Evolutionary conservation across 2,329 filamentous ascomycete species (phyloP).

Genomic region (Camillea tinctor): DNA sequence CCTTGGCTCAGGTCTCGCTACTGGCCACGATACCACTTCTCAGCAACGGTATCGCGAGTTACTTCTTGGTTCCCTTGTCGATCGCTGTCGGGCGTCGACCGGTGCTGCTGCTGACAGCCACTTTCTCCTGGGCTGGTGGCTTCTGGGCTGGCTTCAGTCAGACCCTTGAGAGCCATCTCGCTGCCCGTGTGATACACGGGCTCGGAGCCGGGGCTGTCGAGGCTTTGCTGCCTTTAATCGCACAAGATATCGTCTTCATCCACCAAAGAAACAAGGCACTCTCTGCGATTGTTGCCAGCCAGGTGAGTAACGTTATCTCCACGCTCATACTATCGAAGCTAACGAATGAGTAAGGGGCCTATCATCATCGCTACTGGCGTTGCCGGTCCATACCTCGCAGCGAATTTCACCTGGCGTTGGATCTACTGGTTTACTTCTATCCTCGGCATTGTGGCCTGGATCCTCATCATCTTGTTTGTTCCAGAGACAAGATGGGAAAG

Average conservation of each 20-base stretch:
- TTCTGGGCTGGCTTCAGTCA: slow-evolving; percentile 36
- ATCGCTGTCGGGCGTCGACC: slow-evolving; percentile 37
- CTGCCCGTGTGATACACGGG: slow-evolving; percentile 35
- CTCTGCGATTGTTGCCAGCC: slow-evolving; percentile 29
- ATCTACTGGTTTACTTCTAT: slow-evolving; percentile 36
- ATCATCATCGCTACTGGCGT: slow-evolving; percentile 1
- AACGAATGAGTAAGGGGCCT: neutral
- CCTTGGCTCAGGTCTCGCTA: slow-evolving; percentile 31
- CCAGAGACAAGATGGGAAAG: slow-evolving; percentile 37
- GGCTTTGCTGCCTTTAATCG: slow-evolving; percentile 37
- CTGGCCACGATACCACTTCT: slow-evolving; percentile 36
- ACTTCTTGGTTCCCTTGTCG: slow-evolving; percentile 39
- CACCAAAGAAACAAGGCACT: slow-evolving; percentile 38
- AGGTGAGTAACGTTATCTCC: slow-evolving; percentile 7
- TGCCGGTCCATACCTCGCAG: neutral
- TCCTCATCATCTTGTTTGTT: slow-evolving; percentile 32
- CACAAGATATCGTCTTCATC: slow-evolving; percentile 40
- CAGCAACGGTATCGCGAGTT: slow-evolving; percentile 35
- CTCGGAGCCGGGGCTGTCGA: slow-evolving; percentile 37
- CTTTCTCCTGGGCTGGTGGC: slow-evolving; percentile 35
- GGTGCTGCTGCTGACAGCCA: slow-evolving; percentile 34
- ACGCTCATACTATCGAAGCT: neutral
- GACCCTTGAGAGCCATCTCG: slow-evolving; percentile 31
- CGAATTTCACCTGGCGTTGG: slow-evolving; percentile 32
- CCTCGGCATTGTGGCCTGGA: slow-evolving; percentile 33